phyloP scores from a whole-genome alignment of 306 rosid genomes.

The Sicyos edulis region DNA sequence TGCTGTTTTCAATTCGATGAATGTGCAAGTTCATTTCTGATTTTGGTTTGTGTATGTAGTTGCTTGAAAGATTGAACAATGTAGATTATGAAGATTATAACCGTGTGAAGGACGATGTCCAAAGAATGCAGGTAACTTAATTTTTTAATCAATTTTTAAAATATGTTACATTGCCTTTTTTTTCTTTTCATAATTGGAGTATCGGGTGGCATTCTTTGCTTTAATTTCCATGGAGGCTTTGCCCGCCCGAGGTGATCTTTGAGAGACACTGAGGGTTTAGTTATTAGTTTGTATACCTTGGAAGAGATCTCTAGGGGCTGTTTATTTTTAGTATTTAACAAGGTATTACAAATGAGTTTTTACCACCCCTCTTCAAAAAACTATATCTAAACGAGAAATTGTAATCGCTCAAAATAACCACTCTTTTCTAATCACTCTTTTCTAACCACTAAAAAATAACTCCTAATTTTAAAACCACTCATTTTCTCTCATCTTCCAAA shows the following conservation, averaged over 20 bases:
- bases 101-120: slow-evolving; percentile 56
- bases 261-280: neutral
- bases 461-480: too few relatives aligned
- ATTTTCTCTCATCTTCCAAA: too few relatives aligned
- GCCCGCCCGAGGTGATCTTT: neutral
- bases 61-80: slow-evolving; percentile 57
- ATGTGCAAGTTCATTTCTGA: slow-evolving; percentile 1
- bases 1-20: neutral
- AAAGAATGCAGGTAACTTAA: slow-evolving; percentile 50
- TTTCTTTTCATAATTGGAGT: too few relatives aligned
- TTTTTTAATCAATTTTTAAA: neutral
- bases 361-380: too few relatives aligned
- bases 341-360: too few relatives aligned
- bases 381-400: too few relatives aligned
- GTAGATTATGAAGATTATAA: slow-evolving; percentile 72
- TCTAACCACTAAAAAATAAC: too few relatives aligned
- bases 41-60: slow-evolving; percentile 32
- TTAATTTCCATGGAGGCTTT: neutral
- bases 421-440: too few relatives aligned
- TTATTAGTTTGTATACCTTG: neutral
- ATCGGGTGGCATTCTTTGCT: neutral
- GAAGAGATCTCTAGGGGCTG: neutral
- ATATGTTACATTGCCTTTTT: neutral
- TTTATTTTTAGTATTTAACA: too few relatives aligned
- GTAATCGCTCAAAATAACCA: too few relatives aligned